A percentile compares a stretch with the other conserved stretches of the same genome.
Evolutionary conservation across 805 yeast species (phyloP).

Genomic region (Ogataea methylovora): DNA sequence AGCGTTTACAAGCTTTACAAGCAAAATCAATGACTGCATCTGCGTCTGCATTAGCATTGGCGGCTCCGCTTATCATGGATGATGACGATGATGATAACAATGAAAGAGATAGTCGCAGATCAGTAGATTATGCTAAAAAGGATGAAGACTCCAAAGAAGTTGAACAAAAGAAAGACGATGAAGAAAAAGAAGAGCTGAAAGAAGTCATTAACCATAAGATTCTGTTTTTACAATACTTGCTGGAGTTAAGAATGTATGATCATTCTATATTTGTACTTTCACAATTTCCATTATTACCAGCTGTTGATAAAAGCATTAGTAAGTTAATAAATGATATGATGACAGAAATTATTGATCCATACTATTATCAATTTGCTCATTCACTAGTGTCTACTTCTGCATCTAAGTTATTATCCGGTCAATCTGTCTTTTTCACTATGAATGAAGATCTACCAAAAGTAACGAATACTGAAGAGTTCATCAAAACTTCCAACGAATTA

Average conservation of each 20-base stretch:
- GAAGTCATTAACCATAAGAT: slow-evolving; percentile 26
- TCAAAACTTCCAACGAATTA: slow-evolving; percentile 39
- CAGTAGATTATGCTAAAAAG: background rate
- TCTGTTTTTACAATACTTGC: slow-evolving; percentile 41
- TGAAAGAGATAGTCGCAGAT: too few species aligned
- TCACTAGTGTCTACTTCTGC: background rate
- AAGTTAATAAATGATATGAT: slow-evolving; percentile 42
- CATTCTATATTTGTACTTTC: slow-evolving; percentile 55
- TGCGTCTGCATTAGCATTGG: slow-evolving; percentile 77
- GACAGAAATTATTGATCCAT: slow-evolving; percentile 41
- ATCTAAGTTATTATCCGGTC: background rate
- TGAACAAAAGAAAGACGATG: slow-evolving; percentile 5
- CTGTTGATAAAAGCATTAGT: slow-evolving; percentile 42
- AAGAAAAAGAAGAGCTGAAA: slow-evolving; percentile 7
- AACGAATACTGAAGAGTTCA: slow-evolving; percentile 33
- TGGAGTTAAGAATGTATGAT: slow-evolving; percentile 53
- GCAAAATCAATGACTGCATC: slow-evolving; percentile 53
- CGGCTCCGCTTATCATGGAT: slow-evolving; percentile 73
- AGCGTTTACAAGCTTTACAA: slow-evolving; percentile 40
- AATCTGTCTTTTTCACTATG: background rate
- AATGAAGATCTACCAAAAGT: slow-evolving; percentile 27
- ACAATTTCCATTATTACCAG: slow-evolving; percentile 53
- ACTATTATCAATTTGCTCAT: slow-evolving; percentile 21
- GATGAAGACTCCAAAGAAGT: background rate
- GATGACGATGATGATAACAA: slow-evolving; percentile 40